phyloP scores from a whole-genome alignment of 1,139 yeast species.

The Fermentozyma sake region DNA sequence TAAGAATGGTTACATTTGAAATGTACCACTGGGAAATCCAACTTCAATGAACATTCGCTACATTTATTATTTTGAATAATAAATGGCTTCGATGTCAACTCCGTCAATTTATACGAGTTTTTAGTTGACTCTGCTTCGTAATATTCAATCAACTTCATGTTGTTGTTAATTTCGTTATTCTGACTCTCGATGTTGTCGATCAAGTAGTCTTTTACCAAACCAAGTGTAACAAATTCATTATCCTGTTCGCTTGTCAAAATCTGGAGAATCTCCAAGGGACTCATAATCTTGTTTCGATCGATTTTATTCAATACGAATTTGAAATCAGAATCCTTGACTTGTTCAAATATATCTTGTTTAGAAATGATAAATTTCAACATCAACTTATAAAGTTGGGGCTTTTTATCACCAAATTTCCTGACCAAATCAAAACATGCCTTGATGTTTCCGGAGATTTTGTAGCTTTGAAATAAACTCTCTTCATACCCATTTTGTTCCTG shows the following conservation, averaged over 20 bases:
- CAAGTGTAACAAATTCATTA: conserved; percentile 66
- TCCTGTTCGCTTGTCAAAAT: conserved; percentile 45
- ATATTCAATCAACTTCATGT: conserved; percentile 59
- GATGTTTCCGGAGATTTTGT: conserved; percentile 56
- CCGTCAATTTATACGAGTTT: conserved; percentile 50
- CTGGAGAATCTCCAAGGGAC: conserved; percentile 75
- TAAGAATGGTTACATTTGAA: conserved; percentile 86
- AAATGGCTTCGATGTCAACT: conserved; percentile 50
- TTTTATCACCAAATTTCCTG: conserved; percentile 54
- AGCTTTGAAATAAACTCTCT: conserved; percentile 62
- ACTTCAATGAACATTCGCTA: conserved; percentile 59
- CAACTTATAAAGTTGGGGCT: conserved; percentile 61
- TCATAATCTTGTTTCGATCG: conserved; percentile 49
- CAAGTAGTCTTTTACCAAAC: conserved; percentile 67
- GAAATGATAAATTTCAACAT: conserved; percentile 68
- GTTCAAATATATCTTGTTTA: conserved; percentile 45
- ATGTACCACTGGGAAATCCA: conserved; percentile 79
- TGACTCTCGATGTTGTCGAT: conserved; percentile 59
- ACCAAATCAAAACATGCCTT: conserved; percentile 53
- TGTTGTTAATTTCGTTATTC: conserved; percentile 63
- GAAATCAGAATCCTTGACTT: conserved; percentile 53
- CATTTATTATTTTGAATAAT: conserved; percentile 70
- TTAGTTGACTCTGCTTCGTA: conserved; percentile 65
- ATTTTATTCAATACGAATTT: conserved; percentile 49
- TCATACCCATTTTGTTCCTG: conserved; percentile 46